These are phyloP conservation scores for Corylus heterophylla DNA, from an alignment of 306 rosid species.

Conservation along the genomic window DNA sequence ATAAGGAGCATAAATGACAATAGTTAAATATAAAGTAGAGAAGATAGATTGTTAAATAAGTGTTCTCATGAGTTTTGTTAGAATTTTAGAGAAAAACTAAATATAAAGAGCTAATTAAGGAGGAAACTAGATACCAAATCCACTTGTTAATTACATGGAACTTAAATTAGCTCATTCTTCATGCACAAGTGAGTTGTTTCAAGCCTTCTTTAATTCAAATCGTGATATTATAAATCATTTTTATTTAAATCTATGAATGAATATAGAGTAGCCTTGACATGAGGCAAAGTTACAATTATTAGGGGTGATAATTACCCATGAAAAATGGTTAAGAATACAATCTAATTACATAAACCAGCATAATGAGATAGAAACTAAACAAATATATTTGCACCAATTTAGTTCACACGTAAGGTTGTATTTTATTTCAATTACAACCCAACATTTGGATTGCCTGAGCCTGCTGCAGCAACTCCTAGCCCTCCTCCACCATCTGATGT, in stretches of 20 bases:
- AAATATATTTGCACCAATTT: not conserved
- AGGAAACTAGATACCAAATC: no score
- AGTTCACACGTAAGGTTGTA: not conserved
- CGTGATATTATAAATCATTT: not conserved
- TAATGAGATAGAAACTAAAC: not conserved
- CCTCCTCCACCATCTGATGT: slow-evolving; percentile 61
- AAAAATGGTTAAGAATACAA: not conserved
- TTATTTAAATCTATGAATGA: not conserved
- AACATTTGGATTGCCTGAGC: slow-evolving; percentile 89
- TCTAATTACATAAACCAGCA: not conserved
- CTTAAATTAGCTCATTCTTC: not conserved
- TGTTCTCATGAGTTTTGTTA: no score
- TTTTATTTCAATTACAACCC: slow-evolving; percentile 44
- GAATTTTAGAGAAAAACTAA: no score
- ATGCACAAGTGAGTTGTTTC: no score
- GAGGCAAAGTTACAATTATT: not conserved
- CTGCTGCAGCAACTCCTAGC: slow-evolving; percentile 92
- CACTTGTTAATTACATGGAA: not conserved
- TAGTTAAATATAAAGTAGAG: no score
- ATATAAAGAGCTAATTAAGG: no score
- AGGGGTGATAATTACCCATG: not conserved
- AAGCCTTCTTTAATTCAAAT: no score
- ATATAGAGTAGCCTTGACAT: not conserved
- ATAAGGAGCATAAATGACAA: no score
- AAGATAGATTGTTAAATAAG: no score